phyloP scores from a whole-genome alignment of 2,329 filamentous ascomycete genomes.

The Ustulina deusta region DNA sequence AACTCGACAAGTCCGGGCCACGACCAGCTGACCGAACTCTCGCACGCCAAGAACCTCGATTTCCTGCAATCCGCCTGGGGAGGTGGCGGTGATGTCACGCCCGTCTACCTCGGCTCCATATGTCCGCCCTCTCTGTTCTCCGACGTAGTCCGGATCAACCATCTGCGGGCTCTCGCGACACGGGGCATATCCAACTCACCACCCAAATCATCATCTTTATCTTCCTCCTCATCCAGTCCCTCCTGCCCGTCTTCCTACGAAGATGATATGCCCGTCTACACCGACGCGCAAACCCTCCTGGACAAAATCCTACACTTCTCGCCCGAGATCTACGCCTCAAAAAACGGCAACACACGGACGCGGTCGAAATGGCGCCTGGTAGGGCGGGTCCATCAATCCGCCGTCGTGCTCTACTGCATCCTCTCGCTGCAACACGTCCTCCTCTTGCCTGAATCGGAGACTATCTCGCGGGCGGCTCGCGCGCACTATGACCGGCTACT shows the following conservation, averaged over 20 bases:
- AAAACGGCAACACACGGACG: slow-evolving; percentile 34
- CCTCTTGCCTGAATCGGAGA: slow-evolving; percentile 39
- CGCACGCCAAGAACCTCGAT: slow-evolving; percentile 43
- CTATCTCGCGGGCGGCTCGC: slow-evolving; percentile 19
- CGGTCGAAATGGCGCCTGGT: slow-evolving; percentile 49
- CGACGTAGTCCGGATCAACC: slow-evolving; percentile 31
- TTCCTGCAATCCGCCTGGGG: slow-evolving; percentile 43
- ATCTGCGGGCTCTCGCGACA: slow-evolving; percentile 31
- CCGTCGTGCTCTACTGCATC: slow-evolving; percentile 47
- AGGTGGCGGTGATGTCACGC: not conserved
- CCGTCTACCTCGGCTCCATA: slow-evolving; percentile 38
- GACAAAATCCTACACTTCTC: slow-evolving; percentile 47
- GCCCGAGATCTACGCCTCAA: slow-evolving; percentile 45
- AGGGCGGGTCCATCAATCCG: slow-evolving; percentile 49
- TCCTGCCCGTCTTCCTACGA: not conserved
- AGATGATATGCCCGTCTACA: not conserved
- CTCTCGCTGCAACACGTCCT: slow-evolving; percentile 48
- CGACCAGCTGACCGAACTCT: slow-evolving; percentile 38
- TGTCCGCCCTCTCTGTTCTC: slow-evolving; percentile 32
- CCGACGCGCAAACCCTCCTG: slow-evolving; percentile 42
- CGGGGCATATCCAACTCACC: not conserved
- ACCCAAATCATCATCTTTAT: not conserved
- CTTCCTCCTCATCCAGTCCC: not conserved
- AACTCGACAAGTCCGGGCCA: slow-evolving; percentile 52
- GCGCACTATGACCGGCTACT: slow-evolving; percentile 42